Evolutionary conservation across 2,329 filamentous ascomycete species (phyloP).

Genomic region (Botrytis paeoniae): DNA sequence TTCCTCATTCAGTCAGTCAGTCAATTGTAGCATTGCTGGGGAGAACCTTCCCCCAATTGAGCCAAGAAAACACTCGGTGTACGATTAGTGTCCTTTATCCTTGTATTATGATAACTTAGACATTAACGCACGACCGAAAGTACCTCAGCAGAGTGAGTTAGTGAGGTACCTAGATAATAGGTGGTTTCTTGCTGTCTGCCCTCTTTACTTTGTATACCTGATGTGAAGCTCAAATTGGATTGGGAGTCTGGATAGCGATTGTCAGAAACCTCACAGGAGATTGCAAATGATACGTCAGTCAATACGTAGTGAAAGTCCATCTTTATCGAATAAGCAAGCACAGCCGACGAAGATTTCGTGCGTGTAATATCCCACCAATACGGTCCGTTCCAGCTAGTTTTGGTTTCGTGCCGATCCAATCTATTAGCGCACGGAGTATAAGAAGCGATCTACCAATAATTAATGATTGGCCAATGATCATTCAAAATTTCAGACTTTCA

Average conservation of each 20-base stretch:
- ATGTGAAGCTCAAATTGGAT: background rate
- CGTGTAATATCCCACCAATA: background rate
- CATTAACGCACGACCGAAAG: slow-evolving; percentile 6
- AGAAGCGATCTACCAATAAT: background rate
- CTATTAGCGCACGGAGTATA: background rate
- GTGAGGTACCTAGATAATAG: background rate
- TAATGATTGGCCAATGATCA: background rate
- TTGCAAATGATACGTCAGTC: background rate
- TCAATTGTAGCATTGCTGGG: background rate
- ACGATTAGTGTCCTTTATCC: background rate
- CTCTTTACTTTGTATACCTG: background rate
- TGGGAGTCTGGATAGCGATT: background rate
- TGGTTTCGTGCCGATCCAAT: background rate
- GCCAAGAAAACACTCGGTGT: background rate
- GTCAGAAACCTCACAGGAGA: background rate
- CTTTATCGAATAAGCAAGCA: background rate
- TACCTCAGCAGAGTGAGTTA: background rate
- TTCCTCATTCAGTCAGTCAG: background rate
- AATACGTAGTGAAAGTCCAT: background rate
- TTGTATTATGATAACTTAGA: background rate
- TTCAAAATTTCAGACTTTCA: background rate
- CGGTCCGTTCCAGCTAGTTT: background rate
- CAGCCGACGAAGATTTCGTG: background rate
- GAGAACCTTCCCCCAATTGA: background rate
- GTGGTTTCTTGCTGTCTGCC: background rate